Conservation (phyloP, 2,329 filamentous ascomycete species). For the Polytolypa hystricis region DNA sequence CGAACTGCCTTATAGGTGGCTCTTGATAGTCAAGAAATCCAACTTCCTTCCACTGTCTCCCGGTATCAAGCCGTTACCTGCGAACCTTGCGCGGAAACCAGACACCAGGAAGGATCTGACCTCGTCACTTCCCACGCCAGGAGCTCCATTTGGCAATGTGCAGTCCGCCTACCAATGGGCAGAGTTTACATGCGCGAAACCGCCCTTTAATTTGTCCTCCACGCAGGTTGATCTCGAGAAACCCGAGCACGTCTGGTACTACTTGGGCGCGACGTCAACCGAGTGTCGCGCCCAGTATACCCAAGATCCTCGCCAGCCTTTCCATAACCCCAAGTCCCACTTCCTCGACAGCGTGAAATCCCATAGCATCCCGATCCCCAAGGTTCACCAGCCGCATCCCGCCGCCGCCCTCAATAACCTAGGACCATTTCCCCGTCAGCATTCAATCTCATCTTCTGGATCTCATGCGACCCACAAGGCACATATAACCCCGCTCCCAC, state of each 20-base stretch:
- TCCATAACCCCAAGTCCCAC: slow-evolving; percentile 39
- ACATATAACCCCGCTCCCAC: slow-evolving; percentile 1
- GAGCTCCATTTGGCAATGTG: slow-evolving; percentile 54
- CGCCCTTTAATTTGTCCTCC: slow-evolving; percentile 48
- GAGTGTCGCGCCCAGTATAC: slow-evolving; percentile 88
- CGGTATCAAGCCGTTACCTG: slow-evolving; percentile 36
- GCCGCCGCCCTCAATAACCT: slow-evolving; percentile 18
- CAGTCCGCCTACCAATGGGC: slow-evolving; percentile 53
- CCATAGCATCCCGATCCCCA: slow-evolving; percentile 20
- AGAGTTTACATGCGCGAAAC: slow-evolving; percentile 61
- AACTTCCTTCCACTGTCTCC: slow-evolving; percentile 37
- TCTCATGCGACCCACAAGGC: slow-evolving; percentile 9
- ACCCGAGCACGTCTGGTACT: slow-evolving; percentile 73
- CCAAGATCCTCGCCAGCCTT: slow-evolving; percentile 51
- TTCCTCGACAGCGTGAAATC: slow-evolving; percentile 39
- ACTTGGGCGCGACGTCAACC: slow-evolving; percentile 74
- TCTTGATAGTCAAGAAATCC: slow-evolving; percentile 39
- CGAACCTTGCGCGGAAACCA: slow-evolving; percentile 39
- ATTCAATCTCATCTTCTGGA: slow-evolving; percentile 7
- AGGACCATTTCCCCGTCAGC: slow-evolving; percentile 16
- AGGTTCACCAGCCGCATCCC: slow-evolving; percentile 18
- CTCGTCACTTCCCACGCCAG: slow-evolving; percentile 53
- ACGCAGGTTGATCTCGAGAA: slow-evolving; percentile 61
- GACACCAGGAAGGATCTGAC: slow-evolving; percentile 44
- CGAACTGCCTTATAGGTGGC: slow-evolving; percentile 49